Conservation (phyloP, 176 grass and related monocot genomes). For the Lolium multiflorum region DNA sequence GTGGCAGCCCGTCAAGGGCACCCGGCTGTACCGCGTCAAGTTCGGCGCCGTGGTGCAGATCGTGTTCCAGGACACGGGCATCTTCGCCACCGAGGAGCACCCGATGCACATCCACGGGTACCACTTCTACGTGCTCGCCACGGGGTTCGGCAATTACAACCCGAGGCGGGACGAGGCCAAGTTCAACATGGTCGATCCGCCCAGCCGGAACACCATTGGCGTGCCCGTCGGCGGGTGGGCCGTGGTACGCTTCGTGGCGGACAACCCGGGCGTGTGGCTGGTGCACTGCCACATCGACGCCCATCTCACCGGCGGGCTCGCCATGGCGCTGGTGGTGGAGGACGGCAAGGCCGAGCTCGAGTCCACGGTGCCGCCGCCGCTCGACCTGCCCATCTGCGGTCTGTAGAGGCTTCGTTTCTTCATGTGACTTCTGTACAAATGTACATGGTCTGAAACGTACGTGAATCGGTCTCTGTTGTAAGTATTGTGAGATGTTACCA, state of each 20-base stretch:
- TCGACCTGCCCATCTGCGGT: constrained; percentile 64
- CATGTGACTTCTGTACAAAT: constrained; percentile 4
- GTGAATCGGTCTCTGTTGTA: constrained; percentile 20
- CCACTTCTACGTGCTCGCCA: constrained; percentile 89
- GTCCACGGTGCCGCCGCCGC: constrained; percentile 64
- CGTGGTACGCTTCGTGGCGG: constrained; percentile 73
- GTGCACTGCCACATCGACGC: constrained; percentile 92
- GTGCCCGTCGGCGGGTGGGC: constrained; percentile 91
- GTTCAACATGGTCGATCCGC: constrained; percentile 92
- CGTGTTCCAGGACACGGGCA: constrained; percentile 85
- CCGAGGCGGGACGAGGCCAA: constrained; percentile 55
- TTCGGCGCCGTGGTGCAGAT: constrained; percentile 81
- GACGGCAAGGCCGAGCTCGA: constrained; percentile 67
- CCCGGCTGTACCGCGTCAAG: constrained; percentile 59
- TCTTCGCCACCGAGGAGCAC: constrained; percentile 76
- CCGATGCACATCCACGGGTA: constrained; percentile 96
- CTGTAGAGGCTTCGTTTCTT: constrained; percentile 34
- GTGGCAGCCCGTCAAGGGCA: constrained; percentile 66
- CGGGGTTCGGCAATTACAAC: constrained; percentile 84
- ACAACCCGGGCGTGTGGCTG: constrained; percentile 94
- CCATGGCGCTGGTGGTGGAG: constrained; percentile 88
- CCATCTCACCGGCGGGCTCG: constrained; percentile 67
- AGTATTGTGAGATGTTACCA: not conserved
- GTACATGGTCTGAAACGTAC: constrained; percentile 5
- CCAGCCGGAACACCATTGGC: constrained; percentile 80